Conservation (phyloP, 2,329 filamentous ascomycete genomes). For the Teratosphaeria zuluensis region DNA sequence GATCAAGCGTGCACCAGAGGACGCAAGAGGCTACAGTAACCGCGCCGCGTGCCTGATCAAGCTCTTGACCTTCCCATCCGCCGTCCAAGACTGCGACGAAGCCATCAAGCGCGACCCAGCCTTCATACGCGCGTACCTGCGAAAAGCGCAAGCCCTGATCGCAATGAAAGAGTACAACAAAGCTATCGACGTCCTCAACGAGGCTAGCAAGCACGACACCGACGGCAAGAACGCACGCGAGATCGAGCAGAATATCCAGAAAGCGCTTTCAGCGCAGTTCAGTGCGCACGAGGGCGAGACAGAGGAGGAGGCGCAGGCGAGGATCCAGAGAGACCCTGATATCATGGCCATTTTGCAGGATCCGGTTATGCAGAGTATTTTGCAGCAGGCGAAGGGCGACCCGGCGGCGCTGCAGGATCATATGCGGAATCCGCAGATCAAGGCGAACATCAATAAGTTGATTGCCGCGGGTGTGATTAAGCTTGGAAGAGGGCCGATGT, state of each 20-base stretch:
- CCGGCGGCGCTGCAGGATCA: constrained; percentile 90
- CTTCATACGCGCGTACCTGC: constrained; percentile 92
- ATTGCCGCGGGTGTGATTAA: constrained; percentile 60
- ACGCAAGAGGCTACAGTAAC: constrained; percentile 93
- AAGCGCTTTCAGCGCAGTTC: constrained; percentile 85
- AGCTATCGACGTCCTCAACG: constrained; percentile 78
- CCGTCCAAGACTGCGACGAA: constrained; percentile 81
- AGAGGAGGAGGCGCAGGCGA: constrained; percentile 87
- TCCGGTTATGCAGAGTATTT: constrained; percentile 94
- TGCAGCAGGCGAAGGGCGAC: constrained; percentile 85
- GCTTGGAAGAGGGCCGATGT: neutral
- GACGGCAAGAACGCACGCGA: constrained; percentile 76
- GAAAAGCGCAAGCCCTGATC: constrained; percentile 90
- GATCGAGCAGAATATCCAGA: constrained; percentile 89
- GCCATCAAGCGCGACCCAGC: constrained; percentile 84
- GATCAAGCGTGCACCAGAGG: constrained; percentile 88
- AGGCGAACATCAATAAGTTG: constrained; percentile 86
- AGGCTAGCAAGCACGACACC: constrained; percentile 67
- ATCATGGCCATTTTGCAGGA: constrained; percentile 90
- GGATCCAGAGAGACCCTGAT: constrained; percentile 55
- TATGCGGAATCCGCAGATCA: constrained; percentile 84
- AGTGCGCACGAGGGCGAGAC: constrained; percentile 77
- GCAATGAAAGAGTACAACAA: constrained; percentile 98
- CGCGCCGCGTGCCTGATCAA: constrained; percentile 95
- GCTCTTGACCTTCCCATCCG: constrained; percentile 87